These are phyloP conservation scores for Anisodus acutangulus DNA, from an alignment of 257 asterid genomes.

Conservation along the genomic window DNA sequence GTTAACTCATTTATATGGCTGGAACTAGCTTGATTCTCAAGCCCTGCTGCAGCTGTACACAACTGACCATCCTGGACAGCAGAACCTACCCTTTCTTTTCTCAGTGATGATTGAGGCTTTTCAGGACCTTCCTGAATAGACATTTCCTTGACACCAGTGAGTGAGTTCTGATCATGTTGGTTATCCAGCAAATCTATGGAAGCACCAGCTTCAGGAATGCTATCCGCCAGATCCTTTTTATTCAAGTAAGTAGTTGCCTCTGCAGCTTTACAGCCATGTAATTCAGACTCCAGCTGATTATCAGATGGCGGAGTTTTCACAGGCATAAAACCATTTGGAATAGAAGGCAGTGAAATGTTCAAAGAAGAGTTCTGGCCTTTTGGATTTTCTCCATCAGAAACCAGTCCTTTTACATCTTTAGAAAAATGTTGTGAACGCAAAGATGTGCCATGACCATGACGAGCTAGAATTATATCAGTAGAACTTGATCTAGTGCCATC, in stretches of 20 bases:
- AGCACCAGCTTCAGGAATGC: slow-evolving; percentile 47
- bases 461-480: slow-evolving; percentile 58
- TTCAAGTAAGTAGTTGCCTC: slow-evolving; percentile 47
- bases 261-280: slow-evolving; percentile 47
- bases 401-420: slow-evolving; percentile 49
- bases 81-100: slow-evolving; percentile 42
- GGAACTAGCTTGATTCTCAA: slow-evolving; percentile 51
- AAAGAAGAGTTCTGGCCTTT: slow-evolving; percentile 44
- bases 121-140: slow-evolving; percentile 42
- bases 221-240: slow-evolving; percentile 40
- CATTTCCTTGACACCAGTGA: slow-evolving; percentile 41
- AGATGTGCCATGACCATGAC: slow-evolving; percentile 55
- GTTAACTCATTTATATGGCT: slow-evolving; percentile 56
- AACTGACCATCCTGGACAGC: slow-evolving; percentile 49
- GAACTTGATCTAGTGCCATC: slow-evolving; percentile 68
- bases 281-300: slow-evolving; percentile 47
- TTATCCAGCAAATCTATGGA: slow-evolving; percentile 43
- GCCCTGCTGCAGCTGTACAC: slow-evolving; percentile 37
- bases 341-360: slow-evolving; percentile 45
- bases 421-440: slow-evolving; percentile 51
- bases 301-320: slow-evolving; percentile 43
- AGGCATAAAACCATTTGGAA: slow-evolving; percentile 45
- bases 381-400: slow-evolving; percentile 49
- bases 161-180: slow-evolving; percentile 49
- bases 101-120: slow-evolving; percentile 43